A percentile compares a stretch with the other conserved stretches of the same genome.
Conservation (phyloP, 1,284 basidiomycete species). For the Austroboletus novae-zelandiae region DNA sequence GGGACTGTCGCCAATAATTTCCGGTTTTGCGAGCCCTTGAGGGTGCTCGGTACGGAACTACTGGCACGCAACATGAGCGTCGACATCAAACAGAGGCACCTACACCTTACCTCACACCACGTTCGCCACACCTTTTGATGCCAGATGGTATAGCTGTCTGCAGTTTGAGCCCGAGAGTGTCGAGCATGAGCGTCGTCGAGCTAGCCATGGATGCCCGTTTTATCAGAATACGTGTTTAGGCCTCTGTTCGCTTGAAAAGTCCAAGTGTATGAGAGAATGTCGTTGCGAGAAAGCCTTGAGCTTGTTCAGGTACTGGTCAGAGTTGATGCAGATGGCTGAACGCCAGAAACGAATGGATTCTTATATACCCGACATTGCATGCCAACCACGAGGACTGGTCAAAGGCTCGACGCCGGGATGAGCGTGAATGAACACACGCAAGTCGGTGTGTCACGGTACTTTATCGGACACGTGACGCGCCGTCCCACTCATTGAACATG, state of each 20-base stretch:
- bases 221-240: not conserved
- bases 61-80: constrained; percentile 1
- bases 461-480: too few species aligned
- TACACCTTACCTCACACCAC: constrained; percentile 8
- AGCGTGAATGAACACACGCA: not conserved
- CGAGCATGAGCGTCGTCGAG: not conserved
- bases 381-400: constrained; percentile 8
- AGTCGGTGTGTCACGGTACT: too few species aligned
- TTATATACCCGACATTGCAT: constrained; percentile 3
- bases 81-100: not conserved
- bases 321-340: not conserved
- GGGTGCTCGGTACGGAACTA: constrained; percentile 11
- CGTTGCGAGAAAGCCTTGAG: not conserved
- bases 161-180: constrained; percentile 6
- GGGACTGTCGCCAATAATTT: not conserved
- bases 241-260: not conserved
- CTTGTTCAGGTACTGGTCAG: not conserved
- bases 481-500: too few species aligned
- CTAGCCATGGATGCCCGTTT: not conserved
- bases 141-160: constrained; percentile 16
- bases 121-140: constrained; percentile 3
- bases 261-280: not conserved
- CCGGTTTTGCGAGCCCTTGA: constrained; percentile 14
- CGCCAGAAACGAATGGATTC: not conserved
- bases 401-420: constrained; percentile 3